Percentiles rank a stretch among this genome's conserved stretches.
phyloP scores from a whole-genome alignment of 139 green algal genomes.

The Spirogloea muscicola region DNA sequence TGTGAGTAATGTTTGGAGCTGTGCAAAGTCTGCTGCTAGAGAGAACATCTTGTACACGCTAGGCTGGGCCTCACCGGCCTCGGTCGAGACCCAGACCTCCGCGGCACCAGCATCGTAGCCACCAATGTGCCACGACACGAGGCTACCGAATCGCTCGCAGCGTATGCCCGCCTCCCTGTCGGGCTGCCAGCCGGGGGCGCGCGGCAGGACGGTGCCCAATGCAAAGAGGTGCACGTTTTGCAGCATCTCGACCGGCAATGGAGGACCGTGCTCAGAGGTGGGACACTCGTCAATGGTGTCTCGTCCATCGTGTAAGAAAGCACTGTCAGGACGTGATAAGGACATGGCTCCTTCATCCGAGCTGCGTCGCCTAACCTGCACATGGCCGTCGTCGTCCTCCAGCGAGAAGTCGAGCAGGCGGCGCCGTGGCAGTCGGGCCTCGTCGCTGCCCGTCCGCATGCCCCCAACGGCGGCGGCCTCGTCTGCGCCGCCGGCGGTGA shows the following conservation, averaged over 20 bases:
- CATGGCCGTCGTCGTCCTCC: neutral
- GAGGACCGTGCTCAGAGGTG: neutral
- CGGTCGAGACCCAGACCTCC: conserved; percentile 24
- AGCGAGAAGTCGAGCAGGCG: conserved; percentile 8
- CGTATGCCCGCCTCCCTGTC: conserved; percentile 12
- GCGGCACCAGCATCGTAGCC: conserved; percentile 25
- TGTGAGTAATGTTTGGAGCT: neutral
- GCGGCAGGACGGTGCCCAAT: neutral
- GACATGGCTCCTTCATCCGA: too few species aligned
- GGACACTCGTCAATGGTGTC: neutral
- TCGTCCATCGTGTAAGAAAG: neutral
- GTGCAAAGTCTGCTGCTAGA: neutral
- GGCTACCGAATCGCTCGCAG: conserved; percentile 24
- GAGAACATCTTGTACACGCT: neutral
- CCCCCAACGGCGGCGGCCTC: too few species aligned
- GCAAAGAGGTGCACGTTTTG: neutral
- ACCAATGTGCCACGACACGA: conserved; percentile 26
- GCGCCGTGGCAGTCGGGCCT: too few species aligned
- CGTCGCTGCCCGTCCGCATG: too few species aligned
- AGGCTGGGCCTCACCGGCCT: conserved; percentile 4
- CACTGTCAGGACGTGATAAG: neutral
- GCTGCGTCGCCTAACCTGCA: neutral
- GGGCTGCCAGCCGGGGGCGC: neutral
- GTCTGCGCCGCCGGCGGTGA: too few species aligned
- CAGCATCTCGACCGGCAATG: neutral